Evolutionary conservation across 129 eudicot genomes (phyloP).

Genomic region (Logfia minima): DNA sequence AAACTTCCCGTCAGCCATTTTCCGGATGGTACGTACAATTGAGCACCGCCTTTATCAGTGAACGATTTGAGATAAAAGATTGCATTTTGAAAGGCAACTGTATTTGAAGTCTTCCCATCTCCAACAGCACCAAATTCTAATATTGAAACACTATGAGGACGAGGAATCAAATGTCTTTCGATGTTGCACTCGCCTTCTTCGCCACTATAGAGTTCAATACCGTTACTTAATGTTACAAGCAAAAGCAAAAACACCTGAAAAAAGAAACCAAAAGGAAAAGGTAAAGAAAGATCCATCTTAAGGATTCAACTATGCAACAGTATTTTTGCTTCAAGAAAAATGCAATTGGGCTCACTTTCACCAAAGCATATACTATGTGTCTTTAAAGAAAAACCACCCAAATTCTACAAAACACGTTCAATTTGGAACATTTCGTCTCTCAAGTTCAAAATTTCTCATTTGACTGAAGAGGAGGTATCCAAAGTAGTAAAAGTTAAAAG

Average conservation of each 20-base stretch:
- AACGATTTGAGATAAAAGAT: constrained; percentile 80
- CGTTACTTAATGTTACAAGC: constrained; percentile 49
- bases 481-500: constrained; percentile 12
- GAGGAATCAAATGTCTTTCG: constrained; percentile 52
- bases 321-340: constrained; percentile 16
- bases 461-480: constrained; percentile 18
- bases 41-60: constrained; percentile 88
- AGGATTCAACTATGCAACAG: constrained; percentile 26
- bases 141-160: constrained; percentile 83
- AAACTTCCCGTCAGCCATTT: constrained; percentile 81
- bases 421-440: neutral
- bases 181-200: constrained; percentile 53
- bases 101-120: constrained; percentile 67
- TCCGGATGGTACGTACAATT: constrained; percentile 75
- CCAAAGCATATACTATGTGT: constrained; percentile 29
- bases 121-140: constrained; percentile 87
- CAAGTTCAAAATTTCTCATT: constrained; percentile 12
- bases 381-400: neutral
- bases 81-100: constrained; percentile 87
- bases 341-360: constrained; percentile 14
- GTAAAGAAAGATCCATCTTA: constrained; percentile 39
- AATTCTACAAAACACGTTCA: constrained; percentile 1
- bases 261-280: constrained; percentile 39
- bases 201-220: constrained; percentile 29
- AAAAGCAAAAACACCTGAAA: constrained; percentile 64